Evolutionary conservation across 352 stramenopile species (phyloP).

Genomic region (Phytophthora sojae): DNA sequence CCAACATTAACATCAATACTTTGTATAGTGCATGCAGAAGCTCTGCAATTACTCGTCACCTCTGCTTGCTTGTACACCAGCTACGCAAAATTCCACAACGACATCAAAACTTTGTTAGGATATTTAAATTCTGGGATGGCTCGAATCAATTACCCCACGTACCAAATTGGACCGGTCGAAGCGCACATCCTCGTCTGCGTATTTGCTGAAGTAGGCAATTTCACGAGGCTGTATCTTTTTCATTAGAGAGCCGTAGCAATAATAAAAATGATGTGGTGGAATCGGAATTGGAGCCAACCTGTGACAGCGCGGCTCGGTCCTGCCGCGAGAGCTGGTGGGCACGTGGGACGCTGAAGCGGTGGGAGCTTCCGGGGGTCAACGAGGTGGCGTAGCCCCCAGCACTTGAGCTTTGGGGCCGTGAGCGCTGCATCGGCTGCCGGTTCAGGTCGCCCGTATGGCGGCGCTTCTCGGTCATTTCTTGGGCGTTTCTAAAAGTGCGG

Average conservation of each 20-base stretch:
- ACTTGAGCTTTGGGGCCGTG: background rate
- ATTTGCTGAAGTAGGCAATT: slow-evolving; percentile 76
- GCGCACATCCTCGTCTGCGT: slow-evolving; percentile 41
- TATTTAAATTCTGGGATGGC: background rate
- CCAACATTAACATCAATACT: background rate
- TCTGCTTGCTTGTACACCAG: slow-evolving; percentile 43
- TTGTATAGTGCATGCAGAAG: background rate
- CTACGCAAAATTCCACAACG: slow-evolving; percentile 17
- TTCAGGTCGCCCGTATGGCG: slow-evolving; percentile 1
- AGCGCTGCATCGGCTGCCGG: slow-evolving; percentile 6
- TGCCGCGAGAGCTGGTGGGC: slow-evolving; percentile 36
- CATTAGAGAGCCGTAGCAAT: background rate
- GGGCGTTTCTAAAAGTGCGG: background rate
- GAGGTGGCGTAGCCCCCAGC: background rate
- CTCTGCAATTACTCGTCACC: slow-evolving; percentile 4
- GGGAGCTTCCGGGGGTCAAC: background rate
- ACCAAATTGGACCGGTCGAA: slow-evolving; percentile 80
- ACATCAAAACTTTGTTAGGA: background rate
- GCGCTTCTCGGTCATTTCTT: slow-evolving; percentile 27
- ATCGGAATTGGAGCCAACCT: slow-evolving; percentile 10
- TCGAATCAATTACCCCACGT: background rate
- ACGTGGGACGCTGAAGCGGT: slow-evolving; percentile 34
- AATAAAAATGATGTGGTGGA: background rate
- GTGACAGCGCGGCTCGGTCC: slow-evolving; percentile 25
- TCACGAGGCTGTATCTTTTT: slow-evolving; percentile 52